Evolutionary conservation across 192 early-diverging fungal genomes (phyloP).

Genomic region (Mortierella antarctica): DNA sequence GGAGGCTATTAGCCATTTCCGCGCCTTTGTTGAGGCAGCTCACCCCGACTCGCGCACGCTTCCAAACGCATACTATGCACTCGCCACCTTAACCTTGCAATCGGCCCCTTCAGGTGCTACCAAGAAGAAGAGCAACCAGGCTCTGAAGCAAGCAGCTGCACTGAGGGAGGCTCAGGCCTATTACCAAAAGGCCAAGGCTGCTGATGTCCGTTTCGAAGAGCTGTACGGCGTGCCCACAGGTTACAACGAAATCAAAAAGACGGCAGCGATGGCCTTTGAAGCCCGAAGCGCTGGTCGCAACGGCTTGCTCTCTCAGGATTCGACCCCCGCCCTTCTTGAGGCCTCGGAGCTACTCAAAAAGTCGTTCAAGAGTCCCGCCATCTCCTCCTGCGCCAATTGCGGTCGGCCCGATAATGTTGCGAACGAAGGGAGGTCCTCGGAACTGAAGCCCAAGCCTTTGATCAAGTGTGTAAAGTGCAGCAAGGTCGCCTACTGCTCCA

Average conservation of each 20-base stretch:
- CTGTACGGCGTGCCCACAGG: slow-evolving; percentile 63
- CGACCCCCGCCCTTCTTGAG: slow-evolving; percentile 44
- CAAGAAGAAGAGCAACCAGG: slow-evolving; percentile 58
- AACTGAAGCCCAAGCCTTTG: slow-evolving; percentile 55
- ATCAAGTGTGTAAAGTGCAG: slow-evolving; percentile 64
- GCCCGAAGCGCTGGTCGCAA: slow-evolving; percentile 48
- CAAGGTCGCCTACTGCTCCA: slow-evolving; percentile 65
- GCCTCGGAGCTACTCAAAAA: slow-evolving; percentile 37
- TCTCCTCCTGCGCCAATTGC: slow-evolving; percentile 61
- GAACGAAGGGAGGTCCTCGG: slow-evolving; percentile 40
- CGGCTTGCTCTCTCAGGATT: slow-evolving; percentile 23
- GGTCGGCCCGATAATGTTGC: slow-evolving; percentile 53
- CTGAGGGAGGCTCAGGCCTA: slow-evolving; percentile 58
- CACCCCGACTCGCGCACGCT: slow-evolving; percentile 64
- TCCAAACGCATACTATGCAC: slow-evolving; percentile 62
- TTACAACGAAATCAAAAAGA: slow-evolving; percentile 63
- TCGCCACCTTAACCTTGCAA: slow-evolving; percentile 55
- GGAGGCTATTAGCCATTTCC: slow-evolving; percentile 60
- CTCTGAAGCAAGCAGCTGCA: slow-evolving; percentile 45
- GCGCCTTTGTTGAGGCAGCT: slow-evolving; percentile 57
- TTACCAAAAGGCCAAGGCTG: slow-evolving; percentile 59
- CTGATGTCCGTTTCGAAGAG: slow-evolving; percentile 63
- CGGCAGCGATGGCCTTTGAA: slow-evolving; percentile 56
- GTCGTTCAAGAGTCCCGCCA: slow-evolving; percentile 53
- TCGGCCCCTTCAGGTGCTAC: slow-evolving; percentile 40